Conservation (phyloP, 2,329 filamentous ascomycete species). For the Fusarium sp. region DNA sequence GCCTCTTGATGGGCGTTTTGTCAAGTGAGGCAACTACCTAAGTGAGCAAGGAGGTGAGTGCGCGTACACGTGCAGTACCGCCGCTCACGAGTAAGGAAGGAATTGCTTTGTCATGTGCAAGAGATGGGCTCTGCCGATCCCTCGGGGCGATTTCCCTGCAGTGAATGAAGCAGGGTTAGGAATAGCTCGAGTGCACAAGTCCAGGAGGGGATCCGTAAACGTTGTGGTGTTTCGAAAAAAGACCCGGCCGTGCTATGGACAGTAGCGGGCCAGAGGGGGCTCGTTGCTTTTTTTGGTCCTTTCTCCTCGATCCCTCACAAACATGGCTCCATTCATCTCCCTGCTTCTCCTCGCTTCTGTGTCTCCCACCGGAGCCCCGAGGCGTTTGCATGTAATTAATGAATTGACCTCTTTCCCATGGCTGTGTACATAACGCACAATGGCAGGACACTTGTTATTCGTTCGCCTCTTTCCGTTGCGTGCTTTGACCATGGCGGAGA, state of each 20-base stretch:
- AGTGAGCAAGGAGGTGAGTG: too few species aligned
- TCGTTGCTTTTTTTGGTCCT: not conserved
- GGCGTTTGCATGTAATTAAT: too few species aligned
- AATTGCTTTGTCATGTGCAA: too few species aligned
- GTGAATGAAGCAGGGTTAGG: not conserved
- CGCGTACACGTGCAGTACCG: too few species aligned
- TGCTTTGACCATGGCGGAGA: not conserved
- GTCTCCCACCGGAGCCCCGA: not conserved
- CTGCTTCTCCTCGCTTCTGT: not conserved
- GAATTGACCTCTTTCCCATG: not conserved
- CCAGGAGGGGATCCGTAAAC: slow-evolving; percentile 3
- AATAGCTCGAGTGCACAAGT: not conserved
- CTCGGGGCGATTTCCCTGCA: not conserved
- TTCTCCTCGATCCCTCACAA: not conserved
- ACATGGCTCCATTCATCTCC: not conserved
- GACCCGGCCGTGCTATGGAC: too few species aligned
- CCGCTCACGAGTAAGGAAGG: too few species aligned
- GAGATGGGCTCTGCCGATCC: not conserved
- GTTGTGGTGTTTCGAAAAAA: not conserved
- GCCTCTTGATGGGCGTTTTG: not conserved
- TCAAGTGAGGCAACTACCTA: too few species aligned
- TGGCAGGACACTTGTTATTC: not conserved
- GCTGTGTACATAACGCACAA: not conserved
- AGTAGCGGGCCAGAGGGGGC: not conserved
- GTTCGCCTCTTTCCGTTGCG: not conserved